Base-by-base conservation (phyloP, 768 basidiomycete genomes). In the Mycena latifolia region DNA sequence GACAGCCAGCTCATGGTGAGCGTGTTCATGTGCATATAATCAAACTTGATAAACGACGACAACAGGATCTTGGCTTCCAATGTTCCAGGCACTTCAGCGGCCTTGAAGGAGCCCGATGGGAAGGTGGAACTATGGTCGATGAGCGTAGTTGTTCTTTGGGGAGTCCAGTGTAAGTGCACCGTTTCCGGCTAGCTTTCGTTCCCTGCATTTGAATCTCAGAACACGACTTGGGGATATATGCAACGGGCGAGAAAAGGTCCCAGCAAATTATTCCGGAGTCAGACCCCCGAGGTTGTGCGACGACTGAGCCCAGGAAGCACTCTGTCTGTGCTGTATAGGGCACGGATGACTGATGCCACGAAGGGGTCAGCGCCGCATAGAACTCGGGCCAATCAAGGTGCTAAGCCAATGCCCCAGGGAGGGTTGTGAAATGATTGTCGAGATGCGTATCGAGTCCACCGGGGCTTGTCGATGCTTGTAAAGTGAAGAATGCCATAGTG, bases 1-100 rank as follows among this genome's bases (percentile, higher is more conserved):
- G 58, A 48, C 8, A 60, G 58, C 58, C 58, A 60, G 18, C 35
- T 39, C 24, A 22, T n/a, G 4, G 28, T 22, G 10, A 60, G 33
- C 47, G 27, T 37, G 17, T 29, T 17, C 28, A 11, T 12, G 33
- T 50, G 22, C 2, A 22, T 12, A 1, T 11, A 9, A 25, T 51
- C 58, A n/a, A 60, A 39, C 28, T 51, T 25, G 31, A 60, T 51
- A 35, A 22, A 47, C 0, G 58, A 50, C 3, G 24, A 59, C 18
- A 47, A 29, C 31, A 12, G 14, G 10, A 29, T 9, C 6, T 11
- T n/a, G 3, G 10, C 20, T 37, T 35, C 43, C 1, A 2, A n/a
- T 35, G 15, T 27, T n/a, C 37, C 57, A 20, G 31, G 2, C 4
- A n/a, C n/a, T n/a, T n/a, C n/a, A n/a, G n/a, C n/a, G n/a, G 33